Conservation (phyloP, 1,284 basidiomycete species). For the Ustilago loliicola region DNA sequence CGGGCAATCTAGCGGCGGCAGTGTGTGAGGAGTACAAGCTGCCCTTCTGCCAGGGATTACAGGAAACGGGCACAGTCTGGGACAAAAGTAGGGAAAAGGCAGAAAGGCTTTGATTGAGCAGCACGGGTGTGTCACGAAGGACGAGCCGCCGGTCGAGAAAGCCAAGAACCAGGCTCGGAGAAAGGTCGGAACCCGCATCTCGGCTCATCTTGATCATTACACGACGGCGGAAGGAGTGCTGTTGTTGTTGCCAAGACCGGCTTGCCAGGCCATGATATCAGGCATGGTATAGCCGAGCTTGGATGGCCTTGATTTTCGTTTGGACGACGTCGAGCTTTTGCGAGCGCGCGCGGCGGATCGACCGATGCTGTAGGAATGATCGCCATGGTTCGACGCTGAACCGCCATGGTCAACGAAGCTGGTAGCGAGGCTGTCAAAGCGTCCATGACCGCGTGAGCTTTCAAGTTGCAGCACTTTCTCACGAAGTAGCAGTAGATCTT, state of each 20-base stretch:
- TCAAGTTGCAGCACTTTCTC: slow-evolving; percentile 20
- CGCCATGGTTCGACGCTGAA: slow-evolving; percentile 1
- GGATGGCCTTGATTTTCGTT: slow-evolving; percentile 14
- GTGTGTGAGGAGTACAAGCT: background rate
- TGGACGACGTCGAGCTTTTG: slow-evolving; percentile 13
- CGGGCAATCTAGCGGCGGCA: background rate
- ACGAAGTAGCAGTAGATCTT: slow-evolving; percentile 27
- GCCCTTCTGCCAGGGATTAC: background rate
- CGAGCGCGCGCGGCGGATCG: slow-evolving; percentile 1
- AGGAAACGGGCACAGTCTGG: background rate
- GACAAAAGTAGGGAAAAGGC: background rate
- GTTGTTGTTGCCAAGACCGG: slow-evolving; percentile 15
- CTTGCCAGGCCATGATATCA: slow-evolving; percentile 46
- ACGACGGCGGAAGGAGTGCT: background rate
- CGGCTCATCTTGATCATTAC: background rate
- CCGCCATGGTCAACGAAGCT: background rate
- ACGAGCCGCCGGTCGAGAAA: background rate
- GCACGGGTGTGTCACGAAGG: background rate
- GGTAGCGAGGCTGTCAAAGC: slow-evolving; percentile 9
- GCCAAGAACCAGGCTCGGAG: background rate
- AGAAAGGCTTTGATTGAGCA: background rate
- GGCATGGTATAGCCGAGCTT: slow-evolving; percentile 36
- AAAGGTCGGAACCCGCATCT: background rate
- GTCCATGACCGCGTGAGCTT: slow-evolving; percentile 9
- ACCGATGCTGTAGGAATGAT: background rate